Evolutionary conservation across 2,329 filamentous ascomycete genomes (phyloP), one percentile per base, ranked within the genome.

Genomic region (Penicillium psychrosexuale): DNA sequence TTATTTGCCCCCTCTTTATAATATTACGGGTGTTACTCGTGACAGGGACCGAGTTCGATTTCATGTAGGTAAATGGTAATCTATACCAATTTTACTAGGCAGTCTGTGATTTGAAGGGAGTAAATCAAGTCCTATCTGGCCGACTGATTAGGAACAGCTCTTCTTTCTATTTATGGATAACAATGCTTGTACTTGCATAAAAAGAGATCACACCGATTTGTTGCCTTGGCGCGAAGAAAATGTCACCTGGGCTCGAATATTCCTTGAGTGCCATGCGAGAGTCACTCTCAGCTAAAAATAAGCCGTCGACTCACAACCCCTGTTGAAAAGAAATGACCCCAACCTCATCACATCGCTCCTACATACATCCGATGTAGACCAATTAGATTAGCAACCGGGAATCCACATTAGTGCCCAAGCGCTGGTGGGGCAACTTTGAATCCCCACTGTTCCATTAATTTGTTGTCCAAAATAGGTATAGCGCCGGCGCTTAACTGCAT

Each of bases 401-500:
- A n/a, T n/a, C 11, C 9, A n/a, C 15, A 44, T 8, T 15, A 36
- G 44, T 36, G 44, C 15, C 27, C 44, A 27, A 24, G 22, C 24
- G 24, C 17, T 42, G 5, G 39, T 42, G 39, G 39, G 39, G 22
- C 39, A 27, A 8, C 13, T 27, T 22, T 27, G 19, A 24, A 33
- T 46, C 30, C 31, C 44, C 31, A 17, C 12, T 12, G 49, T 51
- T 51, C 49, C 49, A 19, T 24, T 22, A 8, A 36, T 33, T 27
- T 17, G n/a, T 9, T n/a, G 12, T 34, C 4, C 15, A 22, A 33
- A 7, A 42, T 42, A 43, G 37, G 51, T 28, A 47, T 47, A 53
- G 51, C 43, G 51, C 51, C 51, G 28, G 51, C 51, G 51, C 51
- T 53, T 53, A 53, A 53, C 27, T 36, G 24, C 17, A 37, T 34